Evolutionary conservation across 1,284 basidiomycete species (phyloP), one percentile per base, ranked within the genome.

Genomic region (Serendipita sp.): DNA sequence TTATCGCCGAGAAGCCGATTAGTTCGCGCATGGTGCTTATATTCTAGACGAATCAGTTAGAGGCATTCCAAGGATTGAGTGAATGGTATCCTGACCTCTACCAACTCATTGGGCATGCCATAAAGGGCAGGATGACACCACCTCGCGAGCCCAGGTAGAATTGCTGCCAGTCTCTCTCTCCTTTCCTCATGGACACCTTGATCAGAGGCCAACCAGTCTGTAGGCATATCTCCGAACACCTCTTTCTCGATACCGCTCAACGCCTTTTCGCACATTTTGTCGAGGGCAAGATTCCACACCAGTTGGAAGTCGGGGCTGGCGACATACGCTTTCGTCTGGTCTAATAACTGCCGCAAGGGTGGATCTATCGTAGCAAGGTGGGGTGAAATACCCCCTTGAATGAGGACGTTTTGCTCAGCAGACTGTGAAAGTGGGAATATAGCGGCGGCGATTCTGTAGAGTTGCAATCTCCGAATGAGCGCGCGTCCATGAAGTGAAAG

Each of bases 101-200:
- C 81, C 68, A 92, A 77, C 72, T 89, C 87, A 72, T 91, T 93
- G 26, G 91, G 89, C 53, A 88, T 72, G 6, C 81, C 82, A 63
- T 84, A 80, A 61, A 91, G 71, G 41, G 87, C 85, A 53, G 84
- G 67, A 66, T 83, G 81, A 69, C 84, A 86, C 84, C 90, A 91
- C 64, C 83, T 76, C 60, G 88, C 82, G 44, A 93, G 74, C 1
- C 84, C 84, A 3, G 91, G 92, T 22, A 94, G 75, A 65, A 93
- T 72, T 12, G 83, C 82, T 17, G 91, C 92, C 3, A 93, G 72
- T 47, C 84, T 75, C 22, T 88, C 76, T 66, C 79, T 76, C 64
- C 79, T 72, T 53, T 79, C 79, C 35, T 75, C 65, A 4, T 66
- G 69, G 63, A 68, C 62, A 47, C 67, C 65, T 45, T 71, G 69